Percentiles rank a stretch among this genome's conserved stretches.
phyloP scores from a whole-genome alignment of 148 eudicot genomes.

The Persicaria tinctoria region DNA sequence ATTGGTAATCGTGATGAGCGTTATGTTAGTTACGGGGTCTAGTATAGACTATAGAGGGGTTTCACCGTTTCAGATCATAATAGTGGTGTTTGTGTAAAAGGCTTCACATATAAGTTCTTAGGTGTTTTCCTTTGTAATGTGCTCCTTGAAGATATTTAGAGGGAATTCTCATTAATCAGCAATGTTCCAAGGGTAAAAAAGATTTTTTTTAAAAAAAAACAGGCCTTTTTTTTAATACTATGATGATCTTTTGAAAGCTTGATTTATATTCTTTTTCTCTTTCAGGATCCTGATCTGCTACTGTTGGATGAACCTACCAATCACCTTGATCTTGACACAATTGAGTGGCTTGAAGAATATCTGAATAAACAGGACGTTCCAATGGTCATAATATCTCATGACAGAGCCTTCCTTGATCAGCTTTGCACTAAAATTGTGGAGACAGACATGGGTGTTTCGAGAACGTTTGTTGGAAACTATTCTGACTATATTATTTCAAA shows the following conservation, averaged over 20 bases:
- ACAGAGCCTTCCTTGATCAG: conserved; percentile 97
- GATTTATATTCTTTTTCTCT: conserved; percentile 11
- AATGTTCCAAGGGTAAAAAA: too few species aligned
- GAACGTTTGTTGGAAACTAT: conserved; percentile 81
- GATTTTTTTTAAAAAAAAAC: too few species aligned
- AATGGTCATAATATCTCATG: conserved; percentile 96
- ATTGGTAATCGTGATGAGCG: too few species aligned
- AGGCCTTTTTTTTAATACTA: background rate
- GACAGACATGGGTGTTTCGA: conserved; percentile 95
- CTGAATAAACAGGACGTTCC: conserved; percentile 73
- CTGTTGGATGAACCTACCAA: conserved; percentile 97
- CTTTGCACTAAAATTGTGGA: conserved; percentile 96
- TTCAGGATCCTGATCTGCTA: conserved; percentile 86
- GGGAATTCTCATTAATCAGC: too few species aligned
- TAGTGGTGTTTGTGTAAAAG: too few species aligned
- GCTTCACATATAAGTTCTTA: too few species aligned
- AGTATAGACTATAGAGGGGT: too few species aligned
- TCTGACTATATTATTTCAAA: conserved; percentile 68
- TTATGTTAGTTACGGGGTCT: too few species aligned
- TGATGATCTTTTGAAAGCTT: background rate
- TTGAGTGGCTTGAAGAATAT: conserved; percentile 94
- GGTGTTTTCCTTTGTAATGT: too few species aligned
- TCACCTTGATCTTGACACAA: conserved; percentile 97
- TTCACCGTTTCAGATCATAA: too few species aligned
- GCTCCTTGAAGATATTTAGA: too few species aligned